These are phyloP conservation scores for Kwoniella mangroviensis DNA, from an alignment of 768 basidiomycete species.

Conservation along the genomic window DNA sequence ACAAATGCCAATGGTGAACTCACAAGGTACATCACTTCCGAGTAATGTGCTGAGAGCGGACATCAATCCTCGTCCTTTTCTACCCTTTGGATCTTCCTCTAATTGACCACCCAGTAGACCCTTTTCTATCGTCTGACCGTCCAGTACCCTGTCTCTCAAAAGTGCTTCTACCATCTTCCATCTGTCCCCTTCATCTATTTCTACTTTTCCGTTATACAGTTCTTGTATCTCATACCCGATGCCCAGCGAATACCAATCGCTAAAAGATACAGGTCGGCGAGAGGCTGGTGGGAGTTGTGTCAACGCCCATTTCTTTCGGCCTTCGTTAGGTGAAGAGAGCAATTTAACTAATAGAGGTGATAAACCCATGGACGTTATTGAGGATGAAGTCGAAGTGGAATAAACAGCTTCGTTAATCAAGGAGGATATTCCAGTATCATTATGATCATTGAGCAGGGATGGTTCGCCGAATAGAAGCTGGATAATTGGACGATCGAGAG, in stretches of 20 bases:
- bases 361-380: constrained; percentile 24
- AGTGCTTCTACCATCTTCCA: constrained; percentile 35
- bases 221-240: constrained; percentile 37
- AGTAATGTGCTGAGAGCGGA: constrained; percentile 34
- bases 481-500: constrained; percentile 32
- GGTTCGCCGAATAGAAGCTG: constrained; percentile 50
- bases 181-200: not conserved
- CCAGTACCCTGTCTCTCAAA: constrained; percentile 25
- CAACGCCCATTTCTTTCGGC: constrained; percentile 31
- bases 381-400: not conserved
- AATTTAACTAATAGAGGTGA: constrained; percentile 30
- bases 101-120: constrained; percentile 31
- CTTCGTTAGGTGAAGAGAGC: constrained; percentile 25
- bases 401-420: constrained; percentile 27
- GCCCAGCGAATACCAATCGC: constrained; percentile 45
- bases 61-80: constrained; percentile 32
- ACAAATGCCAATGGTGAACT: constrained; percentile 10
- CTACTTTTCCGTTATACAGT: constrained; percentile 16
- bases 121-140: constrained; percentile 35
- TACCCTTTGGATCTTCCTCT: constrained; percentile 10
- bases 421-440: constrained; percentile 18
- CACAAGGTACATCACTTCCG: constrained; percentile 32
- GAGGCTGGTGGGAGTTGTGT: constrained; percentile 32
- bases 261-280: constrained; percentile 35
- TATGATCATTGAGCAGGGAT: constrained; percentile 23